phyloP scores from a whole-genome alignment of 202 grass and related monocot genomes.

The Saccharum hybrid region DNA sequence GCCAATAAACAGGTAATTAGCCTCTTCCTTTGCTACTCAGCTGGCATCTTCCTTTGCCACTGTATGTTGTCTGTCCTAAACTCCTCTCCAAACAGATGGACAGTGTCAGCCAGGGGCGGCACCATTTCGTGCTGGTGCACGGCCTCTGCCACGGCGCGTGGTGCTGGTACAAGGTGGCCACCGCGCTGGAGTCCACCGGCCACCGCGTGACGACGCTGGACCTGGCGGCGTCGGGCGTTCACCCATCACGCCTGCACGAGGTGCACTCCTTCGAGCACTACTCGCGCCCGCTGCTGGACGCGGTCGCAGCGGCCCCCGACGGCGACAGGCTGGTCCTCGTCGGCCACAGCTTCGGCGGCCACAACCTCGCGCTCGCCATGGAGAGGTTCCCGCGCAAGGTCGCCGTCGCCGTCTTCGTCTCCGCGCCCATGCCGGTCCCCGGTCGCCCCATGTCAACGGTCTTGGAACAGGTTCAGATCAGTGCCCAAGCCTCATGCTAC shows the following conservation, averaged over 20 bases:
- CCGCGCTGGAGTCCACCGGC: conserved; percentile 24
- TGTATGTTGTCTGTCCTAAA: no score
- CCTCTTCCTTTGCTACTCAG: no score
- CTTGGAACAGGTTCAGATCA: background rate
- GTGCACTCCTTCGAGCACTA: conserved; percentile 47
- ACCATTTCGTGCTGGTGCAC: conserved; percentile 54
- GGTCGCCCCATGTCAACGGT: conserved; percentile 30
- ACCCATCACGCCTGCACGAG: conserved; percentile 25
- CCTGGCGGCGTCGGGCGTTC: conserved; percentile 32
- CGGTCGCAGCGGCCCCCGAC: conserved; percentile 17
- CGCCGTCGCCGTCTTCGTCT: conserved; percentile 51
- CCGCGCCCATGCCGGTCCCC: conserved; percentile 50
- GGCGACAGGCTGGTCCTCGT: conserved; percentile 50
- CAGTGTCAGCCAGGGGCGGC: background rate
- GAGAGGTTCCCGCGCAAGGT: conserved; percentile 49
- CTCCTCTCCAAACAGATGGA: background rate
- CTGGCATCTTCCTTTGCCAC: no score
- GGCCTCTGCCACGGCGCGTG: conserved; percentile 51
- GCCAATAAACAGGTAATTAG: no score
- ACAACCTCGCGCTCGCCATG: conserved; percentile 52
- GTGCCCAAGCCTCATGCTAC: background rate
- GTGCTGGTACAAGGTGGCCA: conserved; percentile 54
- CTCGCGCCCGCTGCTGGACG: conserved; percentile 38
- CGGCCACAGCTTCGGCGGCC: conserved; percentile 59
- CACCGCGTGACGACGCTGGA: conserved; percentile 47